Base-by-base conservation (phyloP, 805 yeast genomes). In the Phaffomyces thermotolerans region DNA sequence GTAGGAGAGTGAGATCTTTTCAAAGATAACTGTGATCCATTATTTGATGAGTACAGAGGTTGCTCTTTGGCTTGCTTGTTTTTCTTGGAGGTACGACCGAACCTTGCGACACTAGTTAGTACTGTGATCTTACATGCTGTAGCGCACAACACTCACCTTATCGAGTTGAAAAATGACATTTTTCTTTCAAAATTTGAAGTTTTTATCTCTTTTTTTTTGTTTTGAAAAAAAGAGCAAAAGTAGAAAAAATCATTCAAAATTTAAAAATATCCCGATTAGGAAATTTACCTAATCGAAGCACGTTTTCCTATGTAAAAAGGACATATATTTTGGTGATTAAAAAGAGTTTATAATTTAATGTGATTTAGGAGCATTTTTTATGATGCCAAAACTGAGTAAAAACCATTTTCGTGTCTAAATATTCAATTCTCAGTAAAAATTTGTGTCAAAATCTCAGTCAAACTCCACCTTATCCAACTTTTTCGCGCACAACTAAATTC, bases 21-120 rank as follows among this genome's bases (percentile, higher is more conserved):
- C 33, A 75, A 56, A 0, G 79, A 73, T 8, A 71, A 52, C 33
- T 69, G 68, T 0, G 80, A 75, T 10, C 68, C 71, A 48, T 73
- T 73, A 37, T 61, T 69, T 48, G 62, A 70, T 44, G 63, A 71
- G 42, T 63, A 66, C 23, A 56, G 37, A 8, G 54, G 47, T 46
- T 52, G 58, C 34, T 58, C 60, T 23, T 58, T 58, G 35, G 56
- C 58, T 31, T 65, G 66, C 55, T 72, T 71, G 49, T 60, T 70
- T 58, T 72, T 72, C 45, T 73, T 72, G 14, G 74, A 68, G 44
- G 66, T 66, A 55, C 84, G 71, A n/a, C 84, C 81, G 50, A 79
- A 76, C 9, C 84, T 43, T 31, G 1, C 5, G 12, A 81, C 23
- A 27, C 79, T 73, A 36, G 29, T 46, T n/a, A 13, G 36, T 24